phyloP scores from a whole-genome alignment of 371 early-diverging fungal genomes.

The Mucor plumbeus region DNA sequence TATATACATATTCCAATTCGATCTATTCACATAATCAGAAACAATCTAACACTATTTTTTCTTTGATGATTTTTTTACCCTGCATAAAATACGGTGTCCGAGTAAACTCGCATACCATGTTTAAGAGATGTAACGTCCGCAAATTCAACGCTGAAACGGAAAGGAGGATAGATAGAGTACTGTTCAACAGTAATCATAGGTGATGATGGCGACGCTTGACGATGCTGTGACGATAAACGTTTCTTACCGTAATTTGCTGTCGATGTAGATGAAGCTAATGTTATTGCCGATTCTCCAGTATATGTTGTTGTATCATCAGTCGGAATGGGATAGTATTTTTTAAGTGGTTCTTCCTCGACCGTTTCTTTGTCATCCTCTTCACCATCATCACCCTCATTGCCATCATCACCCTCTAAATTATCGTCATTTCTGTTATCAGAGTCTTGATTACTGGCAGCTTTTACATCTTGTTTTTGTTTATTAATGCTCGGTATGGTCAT shows the following conservation, averaged over 20 bases:
- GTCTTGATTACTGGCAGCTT: background rate
- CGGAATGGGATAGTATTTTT: conserved; percentile 43
- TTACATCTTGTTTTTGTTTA: background rate
- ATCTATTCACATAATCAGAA: conserved; percentile 33
- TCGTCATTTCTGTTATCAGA: background rate
- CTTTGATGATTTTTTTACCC: conserved; percentile 43
- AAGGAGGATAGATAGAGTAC: conserved; percentile 57
- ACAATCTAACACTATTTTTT: background rate
- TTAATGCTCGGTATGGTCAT: conserved; percentile 25
- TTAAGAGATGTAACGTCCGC: conserved; percentile 39
- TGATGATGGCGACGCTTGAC: background rate
- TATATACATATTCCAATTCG: conserved; percentile 66
- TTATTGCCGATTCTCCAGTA: conserved; percentile 48
- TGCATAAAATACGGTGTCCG: conserved; percentile 61
- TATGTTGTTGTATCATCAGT: conserved; percentile 60
- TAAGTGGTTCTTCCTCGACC: background rate
- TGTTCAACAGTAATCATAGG: conserved; percentile 11
- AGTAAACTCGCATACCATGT: conserved; percentile 47
- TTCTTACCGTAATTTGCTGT: background rate
- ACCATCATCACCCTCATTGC: background rate
- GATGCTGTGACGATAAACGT: background rate
- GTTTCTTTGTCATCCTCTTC: background rate
- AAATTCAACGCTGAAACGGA: conserved; percentile 66
- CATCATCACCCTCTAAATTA: background rate
- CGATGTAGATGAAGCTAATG: conserved; percentile 25